Evolutionary conservation across 805 yeast species (phyloP), one percentile per base, ranked within the genome.

Genomic region (Ogataea populi-albae): DNA sequence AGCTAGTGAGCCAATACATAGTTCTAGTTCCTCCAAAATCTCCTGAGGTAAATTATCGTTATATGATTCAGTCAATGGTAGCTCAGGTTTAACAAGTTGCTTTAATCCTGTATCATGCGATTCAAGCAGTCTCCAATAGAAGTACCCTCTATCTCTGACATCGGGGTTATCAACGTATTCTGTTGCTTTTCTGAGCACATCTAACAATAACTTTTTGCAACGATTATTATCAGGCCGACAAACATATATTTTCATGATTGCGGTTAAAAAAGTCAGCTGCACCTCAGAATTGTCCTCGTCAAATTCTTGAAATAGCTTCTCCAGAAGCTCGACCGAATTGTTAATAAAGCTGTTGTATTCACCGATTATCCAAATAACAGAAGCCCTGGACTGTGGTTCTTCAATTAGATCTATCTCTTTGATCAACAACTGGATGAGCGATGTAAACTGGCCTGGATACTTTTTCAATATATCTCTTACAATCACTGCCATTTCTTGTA

Each of bases 341-440:
- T 65, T 65, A 11, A 83, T 67, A 1, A 64, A 46, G 7, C 64
- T 63, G 6, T 80, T 74, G 54, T 76, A 81, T 36, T 86, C 81
- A 2, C 96, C 95, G 14, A 84, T 59, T 11, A 89, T 77, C 97
- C 97, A 89, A 10, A 84, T 69, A 62, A 86, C 64, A 0, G 96
- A 79, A 6, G 80, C 69, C 49, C 79, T 82, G 0, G 96, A 77
- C 40, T 86, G 95, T 0, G 86, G 77, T 45, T 88, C 96, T 22
- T 79, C 79, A 4, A 86, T 68, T 5, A 67, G 58, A 33, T 77
- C 79, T 6, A 64, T 49, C 42, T 69, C 64, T 15, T 62, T 55
- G 17, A 75, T 59, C 22, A 80, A 51, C 3, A 64, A 55, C 5
- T 72, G 60, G 6, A 73, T 63, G 6, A 69, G 49, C 24, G 70